Evolutionary conservation across 2,329 filamentous ascomycete species (phyloP), one percentile per base, ranked within the genome.

Genomic region (Ustulina deusta): DNA sequence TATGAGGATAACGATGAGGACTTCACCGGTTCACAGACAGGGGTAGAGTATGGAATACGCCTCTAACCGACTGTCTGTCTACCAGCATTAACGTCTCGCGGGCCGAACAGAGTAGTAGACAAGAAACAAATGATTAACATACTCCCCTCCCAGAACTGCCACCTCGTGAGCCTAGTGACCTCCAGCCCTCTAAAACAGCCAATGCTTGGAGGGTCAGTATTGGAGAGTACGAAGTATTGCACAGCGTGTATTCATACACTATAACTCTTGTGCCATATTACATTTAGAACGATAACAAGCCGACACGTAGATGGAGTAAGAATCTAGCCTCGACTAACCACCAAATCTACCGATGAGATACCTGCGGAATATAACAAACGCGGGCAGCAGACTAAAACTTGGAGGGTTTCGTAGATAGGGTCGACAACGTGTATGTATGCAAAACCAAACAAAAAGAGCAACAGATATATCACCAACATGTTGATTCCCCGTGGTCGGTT

Each of bases 1-100:
- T 51, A 40, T 46, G 38, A 52, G 60, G 56, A 52, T 34, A 40
- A 46, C 34, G 54, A 57, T 59, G 51, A 60, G 36, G 38, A 25
- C 44, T 52, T 54, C 56, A 51, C 42, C n/a, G 49, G 22, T 61
- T 48, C 46, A 27, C 46, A 55, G 48, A 58, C 44, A 57, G 44
- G 44, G 40, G 42, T 38, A 56, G 65, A 69, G 68, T 63, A 68
- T 70, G 68, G 62, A 70, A 70, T 66, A 70, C 32, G 68, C 55
- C 66, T 70, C 66, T 66, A 49, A 42, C 36, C 48, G 27, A 46
- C 57, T 61, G 29, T 54, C 58, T 49, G 46, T 55, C 48, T 38
- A 48, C 63, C 42, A 42, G 57, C 40, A 40, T 60, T 57, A 40
- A 34, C 25, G 59, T 38, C 60, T 61, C 49, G n/a, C 32, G 46